Percentiles rank a stretch among this genome's conserved stretches.
These are phyloP conservation scores for Aspergillus ochraceus DNA, from an alignment of 2,329 filamentous ascomycete genomes.

Conservation along the genomic window DNA sequence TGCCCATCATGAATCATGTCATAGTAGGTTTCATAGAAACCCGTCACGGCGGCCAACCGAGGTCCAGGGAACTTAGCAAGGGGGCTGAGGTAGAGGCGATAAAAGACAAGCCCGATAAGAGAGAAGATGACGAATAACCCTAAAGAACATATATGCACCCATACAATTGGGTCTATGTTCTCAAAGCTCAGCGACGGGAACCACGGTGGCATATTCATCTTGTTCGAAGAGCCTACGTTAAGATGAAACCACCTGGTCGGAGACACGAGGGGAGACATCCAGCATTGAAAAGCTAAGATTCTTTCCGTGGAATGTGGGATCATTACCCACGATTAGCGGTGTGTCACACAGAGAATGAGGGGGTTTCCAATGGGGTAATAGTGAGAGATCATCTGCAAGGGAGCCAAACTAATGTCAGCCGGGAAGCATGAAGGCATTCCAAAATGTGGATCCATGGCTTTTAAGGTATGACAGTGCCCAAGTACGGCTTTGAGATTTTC, in stretches of 20 bases:
- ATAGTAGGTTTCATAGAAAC: slow-evolving; percentile 6
- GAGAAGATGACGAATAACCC: neutral
- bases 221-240: neutral
- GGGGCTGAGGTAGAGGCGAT: slow-evolving; percentile 5
- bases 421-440: too few relatives aligned
- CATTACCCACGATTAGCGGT: too few relatives aligned
- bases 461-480: too few relatives aligned
- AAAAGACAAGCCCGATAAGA: neutral
- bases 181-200: neutral
- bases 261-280: neutral
- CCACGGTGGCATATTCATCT: neutral
- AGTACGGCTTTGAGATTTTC: too few relatives aligned
- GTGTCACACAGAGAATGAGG: too few relatives aligned
- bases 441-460: too few relatives aligned
- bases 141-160: neutral
- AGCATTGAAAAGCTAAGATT: neutral
- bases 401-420: too few relatives aligned
- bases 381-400: too few relatives aligned
- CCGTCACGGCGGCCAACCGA: slow-evolving; percentile 1
- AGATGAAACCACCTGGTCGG: neutral
- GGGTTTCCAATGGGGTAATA: too few relatives aligned
- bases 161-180: neutral
- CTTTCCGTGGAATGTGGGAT: neutral
- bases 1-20: neutral
- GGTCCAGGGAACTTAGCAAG: slow-evolving; percentile 7